Evolutionary conservation across 176 grass and related monocot species (phyloP).

Genomic region (Neostapfia colusana): DNA sequence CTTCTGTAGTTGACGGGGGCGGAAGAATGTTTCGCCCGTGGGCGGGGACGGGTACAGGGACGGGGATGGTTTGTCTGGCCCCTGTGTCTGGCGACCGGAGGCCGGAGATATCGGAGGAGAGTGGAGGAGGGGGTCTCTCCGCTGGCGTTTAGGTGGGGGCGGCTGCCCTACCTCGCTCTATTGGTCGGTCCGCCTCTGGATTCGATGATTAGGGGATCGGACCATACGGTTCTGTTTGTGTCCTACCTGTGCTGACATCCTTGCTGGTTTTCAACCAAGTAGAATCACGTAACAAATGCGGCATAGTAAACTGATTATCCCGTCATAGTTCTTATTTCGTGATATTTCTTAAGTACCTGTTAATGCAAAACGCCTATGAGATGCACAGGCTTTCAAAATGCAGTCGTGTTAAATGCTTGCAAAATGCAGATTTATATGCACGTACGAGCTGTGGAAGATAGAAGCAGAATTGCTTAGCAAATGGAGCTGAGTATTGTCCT

Average conservation of each 20-base stretch:
- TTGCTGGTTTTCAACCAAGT: neutral
- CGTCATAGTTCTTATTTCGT: too few relatives aligned
- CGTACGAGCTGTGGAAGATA: constrained; percentile 11
- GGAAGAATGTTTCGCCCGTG: too few relatives aligned
- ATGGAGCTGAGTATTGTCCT: neutral
- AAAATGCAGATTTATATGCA: neutral
- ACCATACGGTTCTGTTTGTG: neutral
- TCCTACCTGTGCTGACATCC: neutral
- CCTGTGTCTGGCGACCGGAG: too few relatives aligned
- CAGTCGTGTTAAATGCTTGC: neutral
- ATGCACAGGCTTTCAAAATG: neutral
- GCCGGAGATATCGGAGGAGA: too few relatives aligned
- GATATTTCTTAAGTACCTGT: neutral
- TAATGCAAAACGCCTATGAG: neutral
- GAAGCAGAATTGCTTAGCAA: neutral
- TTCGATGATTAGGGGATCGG: neutral
- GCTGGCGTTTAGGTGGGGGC: too few relatives aligned
- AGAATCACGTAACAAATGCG: neutral
- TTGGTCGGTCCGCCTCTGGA: too few relatives aligned
- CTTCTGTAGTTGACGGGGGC: too few relatives aligned
- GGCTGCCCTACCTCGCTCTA: too few relatives aligned
- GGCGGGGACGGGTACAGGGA: too few relatives aligned
- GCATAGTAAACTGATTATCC: neutral
- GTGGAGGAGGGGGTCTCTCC: too few relatives aligned
- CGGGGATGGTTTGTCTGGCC: too few relatives aligned